Conservation (phyloP, 148 eudicot species). For the Amaranthus hypochondriacus region DNA sequence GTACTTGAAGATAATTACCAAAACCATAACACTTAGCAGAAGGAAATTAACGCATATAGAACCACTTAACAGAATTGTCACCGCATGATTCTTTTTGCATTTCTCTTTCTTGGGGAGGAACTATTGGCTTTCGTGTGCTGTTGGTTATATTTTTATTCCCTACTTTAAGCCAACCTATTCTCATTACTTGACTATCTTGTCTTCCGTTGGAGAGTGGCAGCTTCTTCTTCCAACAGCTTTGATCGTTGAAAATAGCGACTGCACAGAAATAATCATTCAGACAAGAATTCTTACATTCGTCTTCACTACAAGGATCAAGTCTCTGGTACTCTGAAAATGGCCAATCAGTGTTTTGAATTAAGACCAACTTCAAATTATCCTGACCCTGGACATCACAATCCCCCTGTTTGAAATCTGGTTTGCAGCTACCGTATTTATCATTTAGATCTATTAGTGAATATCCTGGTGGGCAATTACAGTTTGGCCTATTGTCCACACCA, state of each 20-base stretch:
- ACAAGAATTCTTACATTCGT: slow-evolving; percentile 33
- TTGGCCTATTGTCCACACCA: slow-evolving; percentile 25
- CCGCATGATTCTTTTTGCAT: neutral
- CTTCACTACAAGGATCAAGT: slow-evolving; percentile 8
- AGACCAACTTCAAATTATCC: slow-evolving; percentile 15
- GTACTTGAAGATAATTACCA: slow-evolving; percentile 15
- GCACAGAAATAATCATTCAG: slow-evolving; percentile 52
- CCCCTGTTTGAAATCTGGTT: slow-evolving; percentile 24
- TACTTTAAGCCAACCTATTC: slow-evolving; percentile 23
- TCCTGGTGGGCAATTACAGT: slow-evolving; percentile 34
- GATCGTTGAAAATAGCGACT: slow-evolving; percentile 11
- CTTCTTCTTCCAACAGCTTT: slow-evolving; percentile 33
- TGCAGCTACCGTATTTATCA: slow-evolving; percentile 40
- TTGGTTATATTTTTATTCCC: slow-evolving; percentile 6
- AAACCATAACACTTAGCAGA: slow-evolving; percentile 12
- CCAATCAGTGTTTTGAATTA: slow-evolving; percentile 26
- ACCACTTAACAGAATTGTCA: slow-evolving; percentile 23
- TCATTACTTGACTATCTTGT: neutral
- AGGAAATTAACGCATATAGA: slow-evolving; percentile 24
- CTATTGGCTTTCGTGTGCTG: neutral
- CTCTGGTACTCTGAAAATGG: slow-evolving; percentile 22
- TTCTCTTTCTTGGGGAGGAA: neutral
- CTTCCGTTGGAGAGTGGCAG: slow-evolving; percentile 29
- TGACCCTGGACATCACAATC: slow-evolving; percentile 12
- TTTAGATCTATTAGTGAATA: slow-evolving; percentile 38